phyloP scores from a whole-genome alignment of 768 basidiomycete species.

The Suillus tomentosus region DNA sequence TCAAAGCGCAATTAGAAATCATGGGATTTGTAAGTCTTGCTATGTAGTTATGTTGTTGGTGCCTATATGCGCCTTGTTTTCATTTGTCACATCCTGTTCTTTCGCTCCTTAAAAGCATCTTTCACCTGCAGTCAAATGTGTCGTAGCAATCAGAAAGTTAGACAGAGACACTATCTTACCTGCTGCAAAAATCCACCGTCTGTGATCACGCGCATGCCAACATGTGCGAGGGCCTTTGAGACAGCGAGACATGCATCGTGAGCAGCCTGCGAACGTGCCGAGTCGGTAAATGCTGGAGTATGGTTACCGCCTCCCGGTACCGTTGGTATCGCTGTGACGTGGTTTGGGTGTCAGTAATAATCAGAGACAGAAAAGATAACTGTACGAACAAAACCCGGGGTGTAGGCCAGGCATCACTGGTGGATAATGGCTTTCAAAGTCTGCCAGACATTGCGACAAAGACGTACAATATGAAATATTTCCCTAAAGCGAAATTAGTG shows the following conservation, averaged over 20 bases:
- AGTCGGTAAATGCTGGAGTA: slow-evolving; percentile 63
- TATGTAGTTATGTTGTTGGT: not conserved
- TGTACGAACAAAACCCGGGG: slow-evolving; percentile 55
- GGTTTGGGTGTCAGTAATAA: slow-evolving; percentile 5
- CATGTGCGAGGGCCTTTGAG: slow-evolving; percentile 70
- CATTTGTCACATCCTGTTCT: slow-evolving; percentile 19
- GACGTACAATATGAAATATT: slow-evolving; percentile 73
- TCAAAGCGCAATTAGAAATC: slow-evolving; percentile 1
- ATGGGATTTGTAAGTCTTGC: not conserved
- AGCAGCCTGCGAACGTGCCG: slow-evolving; percentile 59
- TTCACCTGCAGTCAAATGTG: slow-evolving; percentile 40
- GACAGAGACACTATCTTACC: slow-evolving; percentile 35
- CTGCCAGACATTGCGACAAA: not conserved
- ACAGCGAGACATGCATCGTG: slow-evolving; percentile 70
- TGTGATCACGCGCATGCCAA: slow-evolving; percentile 67
- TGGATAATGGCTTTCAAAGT: slow-evolving; percentile 11
- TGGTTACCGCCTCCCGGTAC: slow-evolving; percentile 75
- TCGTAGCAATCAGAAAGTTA: slow-evolving; percentile 4
- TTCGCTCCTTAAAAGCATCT: slow-evolving; percentile 51
- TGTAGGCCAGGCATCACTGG: slow-evolving; percentile 67
- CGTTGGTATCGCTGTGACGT: slow-evolving; percentile 70
- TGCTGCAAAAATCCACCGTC: slow-evolving; percentile 64
- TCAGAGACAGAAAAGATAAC: not conserved
- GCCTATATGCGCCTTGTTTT: not conserved
- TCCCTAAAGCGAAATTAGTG: slow-evolving; percentile 19